phyloP scores from a whole-genome alignment of 2,329 filamentous ascomycete genomes.

The Pseudogymnoascus sp. region DNA sequence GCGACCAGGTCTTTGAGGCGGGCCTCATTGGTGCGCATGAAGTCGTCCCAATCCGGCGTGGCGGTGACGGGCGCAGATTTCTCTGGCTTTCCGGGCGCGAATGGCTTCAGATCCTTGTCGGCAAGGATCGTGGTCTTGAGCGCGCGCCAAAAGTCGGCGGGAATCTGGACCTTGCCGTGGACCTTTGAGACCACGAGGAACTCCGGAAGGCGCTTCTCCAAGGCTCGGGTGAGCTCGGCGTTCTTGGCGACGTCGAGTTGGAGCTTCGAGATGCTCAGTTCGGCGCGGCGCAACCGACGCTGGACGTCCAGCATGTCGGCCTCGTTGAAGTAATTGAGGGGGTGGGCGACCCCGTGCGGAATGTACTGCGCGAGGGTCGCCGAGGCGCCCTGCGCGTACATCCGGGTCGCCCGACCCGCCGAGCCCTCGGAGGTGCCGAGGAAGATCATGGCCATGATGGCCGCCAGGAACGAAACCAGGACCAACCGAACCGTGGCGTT shows the following conservation, averaged over 20 bases:
- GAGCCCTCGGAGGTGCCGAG: not conserved
- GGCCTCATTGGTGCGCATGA: constrained; percentile 38
- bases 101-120: constrained; percentile 26
- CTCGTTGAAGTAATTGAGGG: constrained; percentile 14
- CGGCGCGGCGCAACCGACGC: constrained; percentile 13
- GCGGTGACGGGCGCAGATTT: not conserved
- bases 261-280: constrained; percentile 11
- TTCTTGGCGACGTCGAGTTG: constrained; percentile 20
- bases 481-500: not conserved
- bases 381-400: not conserved
- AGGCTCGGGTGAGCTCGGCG: constrained; percentile 27
- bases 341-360: constrained; percentile 17
- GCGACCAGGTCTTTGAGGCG: constrained; percentile 35
- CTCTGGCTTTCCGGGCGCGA: not conserved
- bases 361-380: constrained; percentile 17
- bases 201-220: constrained; percentile 46
- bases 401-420: constrained; percentile 3
- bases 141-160: constrained; percentile 57
- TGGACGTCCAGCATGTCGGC: constrained; percentile 19
- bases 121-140: constrained; percentile 45
- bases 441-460: not conserved
- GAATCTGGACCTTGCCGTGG: constrained; percentile 44
- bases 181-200: constrained; percentile 46
- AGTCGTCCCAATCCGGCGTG: constrained; percentile 24
- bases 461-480: not conserved